Evolutionary conservation across 495 filamentous ascomycete genomes (phyloP), one percentile per base, ranked within the genome.

Genomic region (Cryomyces antarcticus): DNA sequence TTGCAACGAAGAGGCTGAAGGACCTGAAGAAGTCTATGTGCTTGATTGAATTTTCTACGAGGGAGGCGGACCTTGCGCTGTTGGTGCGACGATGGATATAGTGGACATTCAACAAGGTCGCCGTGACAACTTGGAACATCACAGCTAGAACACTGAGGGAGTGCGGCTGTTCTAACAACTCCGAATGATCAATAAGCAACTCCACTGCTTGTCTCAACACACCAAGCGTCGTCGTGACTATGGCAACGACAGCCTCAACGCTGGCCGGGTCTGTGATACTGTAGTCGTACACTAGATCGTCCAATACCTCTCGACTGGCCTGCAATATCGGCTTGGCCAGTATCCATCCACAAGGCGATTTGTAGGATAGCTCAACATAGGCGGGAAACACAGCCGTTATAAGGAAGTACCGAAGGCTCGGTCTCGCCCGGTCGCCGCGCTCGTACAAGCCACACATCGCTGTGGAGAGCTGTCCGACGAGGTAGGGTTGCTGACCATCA

Each of bases 351-450:
- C 64, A 63, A 1, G 63, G 45, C 10, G 64, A 64, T 28, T 48
- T 53, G 43, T 80, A 68, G 6, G 66, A 54, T 3, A 37, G 44
- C 34, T 72, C 66, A 29, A 80, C 58, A 49, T 82, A 83, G 5
- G 68, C 69, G n/a, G 78, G 77, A 48, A 81, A 72, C 27, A 82
- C 62, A 36, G 60, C 63, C 42, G 68, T 65, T 11, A 81, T 46
- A 13, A 83, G 58, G 13, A 73, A 68, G 7, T 63, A 57, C 6
- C 77, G 67, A 31, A 83, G 57, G 4, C 68, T 73, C 6, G 68
- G 68, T 35, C 54, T 61, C 5, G 54, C 51, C 0, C 43, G 27
- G 31, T 61, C 51, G 9, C 67, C 68, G 6, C 55, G 44, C 51
- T 77, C 73, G 38, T 64, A 65, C 1, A 55, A 57, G 12, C 62